phyloP scores from a whole-genome alignment of 345 rosid species.

The Eucalyptus paniculata region DNA sequence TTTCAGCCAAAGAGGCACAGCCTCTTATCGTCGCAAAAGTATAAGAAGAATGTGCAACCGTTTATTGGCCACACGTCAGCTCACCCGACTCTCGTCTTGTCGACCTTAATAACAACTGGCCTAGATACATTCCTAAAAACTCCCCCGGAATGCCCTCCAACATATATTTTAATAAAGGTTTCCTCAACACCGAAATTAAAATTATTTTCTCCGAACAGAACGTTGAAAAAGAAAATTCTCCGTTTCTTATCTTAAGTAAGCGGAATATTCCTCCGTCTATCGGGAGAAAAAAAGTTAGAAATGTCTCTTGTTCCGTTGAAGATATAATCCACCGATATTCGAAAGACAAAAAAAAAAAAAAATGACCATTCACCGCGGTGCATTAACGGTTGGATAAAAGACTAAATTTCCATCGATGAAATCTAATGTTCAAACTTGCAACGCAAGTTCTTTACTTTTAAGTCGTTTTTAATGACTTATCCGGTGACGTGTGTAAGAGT shows the following conservation, averaged over 20 bases:
- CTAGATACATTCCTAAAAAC: not conserved
- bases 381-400: too few relatives aligned
- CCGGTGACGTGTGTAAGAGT: too few relatives aligned
- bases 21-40: not conserved
- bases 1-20: not conserved
- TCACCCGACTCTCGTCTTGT: not conserved
- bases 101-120: rapidly evolving
- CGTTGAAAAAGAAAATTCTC: not conserved
- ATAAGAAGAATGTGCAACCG: not conserved
- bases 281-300: not conserved
- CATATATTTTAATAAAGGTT: not conserved
- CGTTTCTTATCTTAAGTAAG: not conserved
- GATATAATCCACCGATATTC: not conserved
- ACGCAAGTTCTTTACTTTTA: too few relatives aligned
- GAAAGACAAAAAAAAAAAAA: not conserved
- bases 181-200: not conserved
- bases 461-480: too few relatives aligned
- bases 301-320: not conserved
- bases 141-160: not conserved
- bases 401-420: too few relatives aligned
- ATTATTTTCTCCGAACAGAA: not conserved
- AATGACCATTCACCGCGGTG: not conserved
- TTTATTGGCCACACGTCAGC: not conserved
- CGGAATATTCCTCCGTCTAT: not conserved
- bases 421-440: too few relatives aligned